phyloP scores from a whole-genome alignment of 129 eudicot genomes.

The Flaveria brownii region DNA sequence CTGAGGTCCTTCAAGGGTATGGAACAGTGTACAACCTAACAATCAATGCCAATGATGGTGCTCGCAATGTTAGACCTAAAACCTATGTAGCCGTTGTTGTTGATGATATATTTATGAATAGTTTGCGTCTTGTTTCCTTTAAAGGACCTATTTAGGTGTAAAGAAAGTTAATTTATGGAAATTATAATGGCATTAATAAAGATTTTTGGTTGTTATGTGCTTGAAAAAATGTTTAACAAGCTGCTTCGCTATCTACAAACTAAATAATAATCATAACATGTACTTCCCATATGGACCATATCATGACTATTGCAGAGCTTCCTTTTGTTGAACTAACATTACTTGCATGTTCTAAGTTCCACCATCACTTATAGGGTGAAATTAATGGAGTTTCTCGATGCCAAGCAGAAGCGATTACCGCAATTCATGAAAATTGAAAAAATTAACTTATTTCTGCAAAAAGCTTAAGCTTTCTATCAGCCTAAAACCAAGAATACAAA shows the following conservation, averaged over 20 bases:
- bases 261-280: not conserved
- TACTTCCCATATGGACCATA: not conserved
- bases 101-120: not conserved
- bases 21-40: conserved; percentile 15
- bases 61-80: not conserved
- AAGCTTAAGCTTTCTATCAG: not conserved
- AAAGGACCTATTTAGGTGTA: not conserved
- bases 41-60: conserved; percentile 15
- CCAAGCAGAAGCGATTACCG: not conserved
- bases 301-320: too few relatives aligned
- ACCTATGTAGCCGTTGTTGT: conserved; percentile 11
- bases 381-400: not conserved
- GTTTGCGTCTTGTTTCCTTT: not conserved
- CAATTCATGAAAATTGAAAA: not conserved
- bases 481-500: not conserved
- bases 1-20: conserved; percentile 2
- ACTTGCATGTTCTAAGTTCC: too few relatives aligned
- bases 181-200: not conserved
- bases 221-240: not conserved
- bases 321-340: too few relatives aligned
- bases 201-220: not conserved
- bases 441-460: too few relatives aligned
- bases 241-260: not conserved
- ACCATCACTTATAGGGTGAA: too few relatives aligned
- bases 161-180: not conserved